Percentiles rank a stretch among this genome's conserved stretches.
These are phyloP conservation scores for Hanseniaspora lachancei DNA, from an alignment of 805 yeast species.

Conservation along the genomic window DNA sequence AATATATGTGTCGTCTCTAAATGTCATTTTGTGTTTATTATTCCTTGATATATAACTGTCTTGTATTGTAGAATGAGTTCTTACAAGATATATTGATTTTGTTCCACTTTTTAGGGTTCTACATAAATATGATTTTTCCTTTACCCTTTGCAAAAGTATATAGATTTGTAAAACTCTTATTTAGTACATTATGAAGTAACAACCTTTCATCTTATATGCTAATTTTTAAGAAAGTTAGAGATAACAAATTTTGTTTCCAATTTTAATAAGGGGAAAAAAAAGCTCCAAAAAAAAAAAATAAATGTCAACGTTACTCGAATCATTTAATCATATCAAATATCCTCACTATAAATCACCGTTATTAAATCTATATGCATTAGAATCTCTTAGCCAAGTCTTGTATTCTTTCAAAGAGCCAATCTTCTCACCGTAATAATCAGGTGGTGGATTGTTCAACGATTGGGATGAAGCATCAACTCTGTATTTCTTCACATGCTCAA, in stretches of 20 bases:
- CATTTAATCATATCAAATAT: neutral
- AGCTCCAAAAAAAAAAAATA: neutral
- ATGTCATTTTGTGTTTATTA: neutral
- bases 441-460: conserved; percentile 84
- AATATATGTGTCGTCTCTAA: neutral
- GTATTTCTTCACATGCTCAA: conserved; percentile 58
- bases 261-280: neutral
- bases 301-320: neutral
- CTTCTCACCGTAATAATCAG: conserved; percentile 97
- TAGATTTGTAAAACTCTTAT: too few relatives aligned
- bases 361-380: conserved; percentile 78
- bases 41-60: neutral
- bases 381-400: conserved; percentile 92
- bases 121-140: too few relatives aligned
- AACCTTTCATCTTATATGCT: too few relatives aligned
- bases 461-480: conserved; percentile 89
- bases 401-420: conserved; percentile 75
- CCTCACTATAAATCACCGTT: conserved; percentile 43
- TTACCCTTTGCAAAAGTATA: too few relatives aligned
- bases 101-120: too few relatives aligned
- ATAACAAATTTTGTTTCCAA: too few relatives aligned
- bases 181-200: too few relatives aligned
- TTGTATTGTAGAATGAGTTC: neutral
- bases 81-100: too few relatives aligned
- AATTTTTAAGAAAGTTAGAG: too few relatives aligned